Percentiles rank a stretch among this genome's conserved stretches.
These are phyloP conservation scores for Phytophthora crassamura DNA, from an alignment of 352 stramenopile genomes.

Conservation along the genomic window DNA sequence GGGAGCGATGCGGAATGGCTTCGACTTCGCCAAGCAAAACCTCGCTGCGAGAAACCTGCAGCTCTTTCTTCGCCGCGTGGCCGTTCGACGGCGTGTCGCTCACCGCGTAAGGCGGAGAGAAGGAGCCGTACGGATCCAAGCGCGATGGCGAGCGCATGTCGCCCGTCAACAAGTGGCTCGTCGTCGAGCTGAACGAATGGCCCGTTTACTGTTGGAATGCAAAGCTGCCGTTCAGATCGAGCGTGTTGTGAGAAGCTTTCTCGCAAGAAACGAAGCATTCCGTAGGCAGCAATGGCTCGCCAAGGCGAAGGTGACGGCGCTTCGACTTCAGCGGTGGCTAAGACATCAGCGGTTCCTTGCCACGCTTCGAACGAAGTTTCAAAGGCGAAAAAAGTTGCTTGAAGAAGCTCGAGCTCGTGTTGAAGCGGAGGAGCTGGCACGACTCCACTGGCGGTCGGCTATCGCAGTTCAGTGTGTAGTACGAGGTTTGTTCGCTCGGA, in stretches of 20 bases:
- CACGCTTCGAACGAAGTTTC: constrained; percentile 35
- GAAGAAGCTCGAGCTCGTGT: constrained; percentile 35
- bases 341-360: constrained; percentile 20
- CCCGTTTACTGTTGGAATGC: constrained; percentile 22
- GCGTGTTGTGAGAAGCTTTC: constrained; percentile 24
- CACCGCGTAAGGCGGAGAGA: constrained; percentile 23
- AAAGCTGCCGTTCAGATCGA: constrained; percentile 42
- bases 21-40: constrained; percentile 61
- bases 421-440: constrained; percentile 31
- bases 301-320: constrained; percentile 17
- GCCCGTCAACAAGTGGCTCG: constrained; percentile 29
- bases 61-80: constrained; percentile 53
- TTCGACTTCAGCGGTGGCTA: constrained; percentile 32
- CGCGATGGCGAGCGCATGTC: constrained; percentile 37
- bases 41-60: constrained; percentile 55
- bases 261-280: constrained; percentile 30
- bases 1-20: constrained; percentile 59
- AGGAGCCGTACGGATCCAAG: constrained; percentile 47
- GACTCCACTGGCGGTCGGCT: constrained; percentile 28
- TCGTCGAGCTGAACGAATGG: constrained; percentile 7
- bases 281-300: constrained; percentile 25
- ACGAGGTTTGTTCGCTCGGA: constrained; percentile 43
- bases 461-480: constrained; percentile 50
- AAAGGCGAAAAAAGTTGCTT: constrained; percentile 31
- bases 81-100: constrained; percentile 37